Evolutionary conservation across 768 basidiomycete species (phyloP), one percentile per base, ranked within the genome.

Genomic region (Termitomyces sp.): DNA sequence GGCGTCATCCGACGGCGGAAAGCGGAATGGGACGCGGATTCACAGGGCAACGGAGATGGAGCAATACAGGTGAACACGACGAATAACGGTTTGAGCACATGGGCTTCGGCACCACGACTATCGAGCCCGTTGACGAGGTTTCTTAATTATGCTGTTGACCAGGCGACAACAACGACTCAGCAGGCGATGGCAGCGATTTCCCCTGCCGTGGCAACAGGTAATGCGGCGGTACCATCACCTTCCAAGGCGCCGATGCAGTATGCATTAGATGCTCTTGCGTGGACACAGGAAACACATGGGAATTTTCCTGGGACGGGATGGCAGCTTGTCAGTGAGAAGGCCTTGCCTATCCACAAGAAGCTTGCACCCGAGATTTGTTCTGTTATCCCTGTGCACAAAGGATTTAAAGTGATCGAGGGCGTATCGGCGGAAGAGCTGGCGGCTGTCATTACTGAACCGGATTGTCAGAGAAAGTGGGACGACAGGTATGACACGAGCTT

Each of bases 381-480:
- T 1, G 75, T 82, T 52, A 83, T 94, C 32, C 92, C 93, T 0
- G 84, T 98, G 3, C 88, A 93, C 69, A 88, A 86, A 62, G 94
- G 91, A 0, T 85, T 88, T 66, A 91, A 91, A 71, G 92, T 98
- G 58, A 87, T 98, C 49, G 91, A 98, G 67, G 94, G 94, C 3
- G 82, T 95, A 11, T 90, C 93, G 1, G 94, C 94, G 1, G 95
- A 97, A 66, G 96, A 99, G 68, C 76, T 98, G 35, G 86, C 84
- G 0, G 78, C 86, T 1, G 79, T 90, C 21, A 77, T 97, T 17
- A 78, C 78, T 8, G 86, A 86, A 59, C 79, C 81, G 40, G 81
- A 85, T 49, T 88, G 86, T 56, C 80, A 91, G 58, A 86, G 83
- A 67, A 79, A 80, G 27, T 97, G 94, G 94, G 94, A 97, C 65